Conservation (phyloP, 164 flowering plant genomes). For the Nelumbo lutea region DNA sequence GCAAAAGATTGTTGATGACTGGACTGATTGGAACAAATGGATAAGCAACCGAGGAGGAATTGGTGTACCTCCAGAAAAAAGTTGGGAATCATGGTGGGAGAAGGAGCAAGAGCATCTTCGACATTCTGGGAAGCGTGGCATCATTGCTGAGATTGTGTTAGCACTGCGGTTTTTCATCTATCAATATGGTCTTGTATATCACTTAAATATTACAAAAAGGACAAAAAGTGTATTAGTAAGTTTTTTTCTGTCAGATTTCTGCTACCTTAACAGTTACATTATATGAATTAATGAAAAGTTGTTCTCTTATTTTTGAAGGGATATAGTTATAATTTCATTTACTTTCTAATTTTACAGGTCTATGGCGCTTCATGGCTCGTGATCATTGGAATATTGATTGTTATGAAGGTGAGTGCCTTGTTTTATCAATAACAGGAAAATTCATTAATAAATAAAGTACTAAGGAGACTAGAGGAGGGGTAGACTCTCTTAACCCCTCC, state of each 20-base stretch:
- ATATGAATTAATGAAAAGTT: background rate
- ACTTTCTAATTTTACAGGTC: constrained; percentile 43
- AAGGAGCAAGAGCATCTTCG: constrained; percentile 93
- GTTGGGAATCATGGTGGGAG: constrained; percentile 99
- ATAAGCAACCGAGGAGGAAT: constrained; percentile 86
- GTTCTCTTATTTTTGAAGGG: too few species aligned
- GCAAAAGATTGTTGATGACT: constrained; percentile 98
- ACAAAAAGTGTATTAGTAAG: constrained; percentile 63
- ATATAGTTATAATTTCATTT: background rate
- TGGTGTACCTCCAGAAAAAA: constrained; percentile 84
- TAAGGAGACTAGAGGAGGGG: too few species aligned
- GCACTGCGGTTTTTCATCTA: constrained; percentile 81
- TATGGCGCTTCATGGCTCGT: constrained; percentile 94
- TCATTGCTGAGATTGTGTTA: constrained; percentile 62
- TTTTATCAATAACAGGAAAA: too few species aligned
- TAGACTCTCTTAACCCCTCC: too few species aligned
- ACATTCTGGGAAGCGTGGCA: constrained; percentile 79
- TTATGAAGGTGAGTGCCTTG: constrained; percentile 68
- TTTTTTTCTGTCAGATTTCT: background rate
- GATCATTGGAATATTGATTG: constrained; percentile 60
- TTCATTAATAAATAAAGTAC: too few species aligned
- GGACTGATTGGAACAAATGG: constrained; percentile 99
- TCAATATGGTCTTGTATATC: constrained; percentile 96
- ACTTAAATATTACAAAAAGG: constrained; percentile 49
- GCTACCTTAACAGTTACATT: background rate